Evolutionary conservation across 1,284 basidiomycete species (phyloP).

Genomic region (Ganoderma multipileum): DNA sequence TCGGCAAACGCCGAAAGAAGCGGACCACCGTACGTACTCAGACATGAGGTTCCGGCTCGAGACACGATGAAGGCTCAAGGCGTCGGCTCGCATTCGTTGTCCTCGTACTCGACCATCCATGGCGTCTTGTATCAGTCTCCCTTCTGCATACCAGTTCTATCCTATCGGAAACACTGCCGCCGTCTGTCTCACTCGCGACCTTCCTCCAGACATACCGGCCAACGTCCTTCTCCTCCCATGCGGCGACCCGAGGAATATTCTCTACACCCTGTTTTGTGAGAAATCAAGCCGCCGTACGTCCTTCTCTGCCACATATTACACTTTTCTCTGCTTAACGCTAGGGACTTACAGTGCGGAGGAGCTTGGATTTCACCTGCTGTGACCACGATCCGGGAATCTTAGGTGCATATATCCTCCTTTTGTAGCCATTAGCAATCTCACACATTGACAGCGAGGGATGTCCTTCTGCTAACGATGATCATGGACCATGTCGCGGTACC

Average conservation of each 20-base stretch:
- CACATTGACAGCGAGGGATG: conserved; percentile 46
- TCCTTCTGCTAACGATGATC: conserved; percentile 44
- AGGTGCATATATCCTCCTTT: conserved; percentile 43
- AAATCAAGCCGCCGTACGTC: conserved; percentile 22
- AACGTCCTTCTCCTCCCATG: conserved; percentile 60
- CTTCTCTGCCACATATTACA: not conserved
- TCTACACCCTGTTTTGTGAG: conserved; percentile 52
- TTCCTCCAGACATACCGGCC: conserved; percentile 53
- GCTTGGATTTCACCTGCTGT: conserved; percentile 65
- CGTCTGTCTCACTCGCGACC: conserved; percentile 52
- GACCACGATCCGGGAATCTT: conserved; percentile 63
- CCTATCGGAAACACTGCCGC: conserved; percentile 64
- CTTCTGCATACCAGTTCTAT: conserved; percentile 56
- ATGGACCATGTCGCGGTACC: conserved; percentile 40
- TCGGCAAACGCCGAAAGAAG: too few species aligned
- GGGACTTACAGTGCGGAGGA: conserved; percentile 39
- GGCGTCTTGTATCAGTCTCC: conserved; percentile 47
- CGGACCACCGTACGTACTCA: too few species aligned
- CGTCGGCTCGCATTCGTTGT: not conserved
- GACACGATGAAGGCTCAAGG: too few species aligned
- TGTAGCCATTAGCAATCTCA: too few species aligned
- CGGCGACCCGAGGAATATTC: conserved; percentile 61
- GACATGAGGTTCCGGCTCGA: too few species aligned
- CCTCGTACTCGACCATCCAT: conserved; percentile 24
- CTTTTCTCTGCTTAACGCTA: conserved; percentile 1